Base-by-base conservation (phyloP, 2,329 filamentous ascomycete species). In the Sclerotinia subarctica region DNA sequence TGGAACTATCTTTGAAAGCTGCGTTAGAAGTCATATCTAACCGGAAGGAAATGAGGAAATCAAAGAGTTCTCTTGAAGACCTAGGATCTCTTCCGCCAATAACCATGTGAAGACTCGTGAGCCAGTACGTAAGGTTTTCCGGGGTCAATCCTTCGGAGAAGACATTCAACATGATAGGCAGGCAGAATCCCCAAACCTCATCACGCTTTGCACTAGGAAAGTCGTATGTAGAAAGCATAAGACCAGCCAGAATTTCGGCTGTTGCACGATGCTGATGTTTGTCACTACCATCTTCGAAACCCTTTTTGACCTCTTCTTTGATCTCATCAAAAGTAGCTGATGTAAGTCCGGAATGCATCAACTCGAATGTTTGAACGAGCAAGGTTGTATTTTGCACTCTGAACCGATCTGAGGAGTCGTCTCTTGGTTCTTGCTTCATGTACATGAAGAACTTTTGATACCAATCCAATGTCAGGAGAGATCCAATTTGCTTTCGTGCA, bases 201-300 rank as follows among this genome's bases (percentile, higher is more conserved):
- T 90, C 86, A 57, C 93, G 88, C 72, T 90, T 87, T 65, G 92
- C 88, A 5, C 88, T 82, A 7, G 89, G 88, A 38, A 93, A 88
- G 73, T 97, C 94, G 60, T 89, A 86, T 21, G 93, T 92, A 47
- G 92, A 92, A 21, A 89, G 88, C 35, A 99, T 83, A 74, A 99
- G 80, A 5, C 92, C 94, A 19, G 92, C 93, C 62, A 99, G 82
- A 67, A 99, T 97, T 79, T 99, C 95, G 0, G 95, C 88, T 2
- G 95, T 97, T 21, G 95, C 95, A 64, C 95, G 91, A 78, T 99
- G 95, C 78, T 99, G 94, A 78, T 99, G 95, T 79, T 97, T 97
- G 78, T 99, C 95, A 74, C 89, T 95, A 13, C 96, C 95, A 78
- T 99, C 94, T 19, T 90, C 94, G 75, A 93, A 98, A 0, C 96